Conservation (phyloP, 164 flowering plant species). For the Hamamelis virginiana region DNA sequence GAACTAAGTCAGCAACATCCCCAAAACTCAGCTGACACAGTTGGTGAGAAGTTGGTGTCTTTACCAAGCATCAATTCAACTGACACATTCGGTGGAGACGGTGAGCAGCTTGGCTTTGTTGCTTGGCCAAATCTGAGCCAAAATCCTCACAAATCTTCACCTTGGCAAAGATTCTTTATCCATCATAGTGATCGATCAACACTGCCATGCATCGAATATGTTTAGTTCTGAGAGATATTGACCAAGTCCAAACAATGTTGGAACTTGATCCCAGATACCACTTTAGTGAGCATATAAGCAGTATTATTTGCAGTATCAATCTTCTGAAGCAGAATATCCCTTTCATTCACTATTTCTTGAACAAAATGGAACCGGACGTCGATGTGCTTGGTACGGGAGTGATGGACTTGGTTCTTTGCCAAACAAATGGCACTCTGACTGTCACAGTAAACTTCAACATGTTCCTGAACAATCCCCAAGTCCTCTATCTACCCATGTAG, state of each 20-base stretch:
- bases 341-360: not conserved
- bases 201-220: too few species aligned
- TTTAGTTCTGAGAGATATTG: not conserved
- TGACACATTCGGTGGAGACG: too few species aligned
- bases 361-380: slow-evolving; percentile 6
- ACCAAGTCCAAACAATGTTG: not conserved
- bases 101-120: too few species aligned
- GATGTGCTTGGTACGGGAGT: slow-evolving; percentile 5
- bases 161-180: too few species aligned
- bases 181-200: too few species aligned
- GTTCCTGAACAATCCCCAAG: not conserved
- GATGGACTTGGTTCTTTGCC: slow-evolving; percentile 12
- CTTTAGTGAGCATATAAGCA: slow-evolving; percentile 11
- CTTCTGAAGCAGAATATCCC: slow-evolving; percentile 3
- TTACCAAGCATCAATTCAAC: too few species aligned
- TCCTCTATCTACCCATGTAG: not conserved
- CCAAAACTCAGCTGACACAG: too few species aligned
- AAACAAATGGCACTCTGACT: slow-evolving; percentile 6
- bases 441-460: not conserved
- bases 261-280: not conserved
- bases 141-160: too few species aligned
- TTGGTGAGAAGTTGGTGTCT: too few species aligned
- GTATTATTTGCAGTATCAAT: slow-evolving; percentile 1
- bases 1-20: too few species aligned
- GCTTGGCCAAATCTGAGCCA: too few species aligned